phyloP scores from a whole-genome alignment of 2,329 filamentous ascomycete genomes.

The Amauroascus niger region DNA sequence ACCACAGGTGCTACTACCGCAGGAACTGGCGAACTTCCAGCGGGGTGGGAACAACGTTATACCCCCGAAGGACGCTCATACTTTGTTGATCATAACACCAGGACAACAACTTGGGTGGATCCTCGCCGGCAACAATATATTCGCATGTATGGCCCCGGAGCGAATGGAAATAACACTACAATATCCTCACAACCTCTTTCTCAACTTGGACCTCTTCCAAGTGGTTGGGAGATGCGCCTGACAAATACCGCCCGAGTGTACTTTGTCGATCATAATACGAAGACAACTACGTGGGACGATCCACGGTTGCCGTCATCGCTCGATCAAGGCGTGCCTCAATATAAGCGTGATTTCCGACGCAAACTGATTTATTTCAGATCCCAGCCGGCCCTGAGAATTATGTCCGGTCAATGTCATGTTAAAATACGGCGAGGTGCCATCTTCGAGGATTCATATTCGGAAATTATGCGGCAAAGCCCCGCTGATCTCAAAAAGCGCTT shows the following conservation, averaged over 20 bases:
- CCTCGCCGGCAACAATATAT: slow-evolving; percentile 96
- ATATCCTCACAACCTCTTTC: slow-evolving; percentile 98
- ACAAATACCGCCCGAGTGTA: slow-evolving; percentile 97
- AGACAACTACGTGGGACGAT: slow-evolving; percentile 98
- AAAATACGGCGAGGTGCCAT: slow-evolving; percentile 95
- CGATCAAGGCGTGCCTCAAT: slow-evolving; percentile 96
- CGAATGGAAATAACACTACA: slow-evolving; percentile 60
- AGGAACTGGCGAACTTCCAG: slow-evolving; percentile 85
- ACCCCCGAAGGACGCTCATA: slow-evolving; percentile 92
- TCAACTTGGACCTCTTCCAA: slow-evolving; percentile 86
- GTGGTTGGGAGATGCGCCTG: slow-evolving; percentile 98
- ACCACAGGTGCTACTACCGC: slow-evolving; percentile 90
- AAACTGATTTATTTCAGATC: slow-evolving; percentile 99
- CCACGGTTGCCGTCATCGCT: slow-evolving; percentile 88
- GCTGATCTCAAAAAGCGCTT: slow-evolving; percentile 94
- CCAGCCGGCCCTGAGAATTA: slow-evolving; percentile 87
- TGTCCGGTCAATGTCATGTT: slow-evolving; percentile 94
- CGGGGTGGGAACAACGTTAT: slow-evolving; percentile 92
- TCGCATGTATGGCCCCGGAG: slow-evolving; percentile 90
- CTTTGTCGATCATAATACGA: slow-evolving; percentile 99
- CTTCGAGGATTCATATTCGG: slow-evolving; percentile 96
- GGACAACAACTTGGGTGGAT: slow-evolving; percentile 97
- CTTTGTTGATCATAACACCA: slow-evolving; percentile 97
- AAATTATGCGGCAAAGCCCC: slow-evolving; percentile 93
- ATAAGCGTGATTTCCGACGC: slow-evolving; percentile 96